Evolutionary conservation across 192 early-diverging fungal genomes (phyloP).

Genomic region (Podochytrium sp.): DNA sequence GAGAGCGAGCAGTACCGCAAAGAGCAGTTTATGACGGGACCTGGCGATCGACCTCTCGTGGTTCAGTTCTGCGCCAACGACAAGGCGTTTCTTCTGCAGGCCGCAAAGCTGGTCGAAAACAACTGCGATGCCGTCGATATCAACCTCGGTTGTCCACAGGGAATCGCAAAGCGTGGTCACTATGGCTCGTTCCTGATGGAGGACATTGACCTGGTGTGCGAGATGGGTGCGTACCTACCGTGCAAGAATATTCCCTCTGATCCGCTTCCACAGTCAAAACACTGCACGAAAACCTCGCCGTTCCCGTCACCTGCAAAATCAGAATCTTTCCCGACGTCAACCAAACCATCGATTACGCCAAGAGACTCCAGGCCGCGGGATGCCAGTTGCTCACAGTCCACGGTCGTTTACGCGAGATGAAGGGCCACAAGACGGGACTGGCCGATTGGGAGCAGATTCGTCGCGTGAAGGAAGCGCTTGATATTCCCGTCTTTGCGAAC

Average conservation of each 20-base stretch:
- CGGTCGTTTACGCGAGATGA: conserved; percentile 93
- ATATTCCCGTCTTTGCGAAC: conserved; percentile 94
- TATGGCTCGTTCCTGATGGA: conserved; percentile 96
- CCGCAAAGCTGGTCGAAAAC: conserved; percentile 80
- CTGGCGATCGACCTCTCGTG: conserved; percentile 79
- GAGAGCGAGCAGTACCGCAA: conserved; percentile 59
- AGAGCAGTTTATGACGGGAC: conserved; percentile 48
- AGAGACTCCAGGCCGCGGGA: conserved; percentile 93
- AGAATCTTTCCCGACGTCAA: conserved; percentile 86
- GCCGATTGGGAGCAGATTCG: conserved; percentile 96
- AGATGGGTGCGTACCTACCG: conserved; percentile 41
- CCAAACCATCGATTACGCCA: conserved; percentile 91
- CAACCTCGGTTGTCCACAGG: conserved; percentile 96
- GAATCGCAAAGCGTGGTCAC: conserved; percentile 87
- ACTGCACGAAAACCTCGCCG: conserved; percentile 76
- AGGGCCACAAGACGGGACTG: conserved; percentile 93
- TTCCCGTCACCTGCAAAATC: conserved; percentile 98
- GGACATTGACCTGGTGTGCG: conserved; percentile 76
- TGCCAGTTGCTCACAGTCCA: conserved; percentile 92
- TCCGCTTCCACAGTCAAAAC: neutral
- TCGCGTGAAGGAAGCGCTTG: conserved; percentile 75
- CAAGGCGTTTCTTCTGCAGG: conserved; percentile 76
- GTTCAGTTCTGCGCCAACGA: conserved; percentile 98
- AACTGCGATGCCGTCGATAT: conserved; percentile 93
- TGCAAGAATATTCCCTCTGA: neutral